Evolutionary conservation across 108 stramenopile genomes (phyloP).

Genomic region (Skeletonema menzelii): DNA sequence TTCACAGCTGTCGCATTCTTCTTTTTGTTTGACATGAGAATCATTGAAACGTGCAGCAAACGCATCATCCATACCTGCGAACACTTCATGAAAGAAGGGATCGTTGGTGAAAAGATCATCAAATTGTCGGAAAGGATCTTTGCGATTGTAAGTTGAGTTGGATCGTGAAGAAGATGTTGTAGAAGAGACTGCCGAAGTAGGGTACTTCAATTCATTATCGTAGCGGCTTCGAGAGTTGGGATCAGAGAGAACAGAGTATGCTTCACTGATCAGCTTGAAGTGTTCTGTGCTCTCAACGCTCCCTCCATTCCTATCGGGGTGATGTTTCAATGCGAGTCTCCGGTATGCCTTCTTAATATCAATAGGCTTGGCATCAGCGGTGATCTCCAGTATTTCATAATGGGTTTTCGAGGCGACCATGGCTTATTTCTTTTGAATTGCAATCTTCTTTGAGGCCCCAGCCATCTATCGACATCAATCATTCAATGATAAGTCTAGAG

Average conservation of each 20-base stretch:
- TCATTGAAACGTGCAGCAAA: slow-evolving; percentile 55
- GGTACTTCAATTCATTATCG: slow-evolving; percentile 41
- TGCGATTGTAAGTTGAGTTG: background rate
- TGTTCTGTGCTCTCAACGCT: slow-evolving; percentile 38
- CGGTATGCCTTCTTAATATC: slow-evolving; percentile 90
- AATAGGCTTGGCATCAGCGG: slow-evolving; percentile 61
- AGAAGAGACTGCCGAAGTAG: slow-evolving; percentile 24
- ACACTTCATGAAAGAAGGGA: slow-evolving; percentile 73
- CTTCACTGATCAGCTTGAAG: slow-evolving; percentile 58
- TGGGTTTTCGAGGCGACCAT: slow-evolving; percentile 25
- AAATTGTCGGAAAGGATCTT: slow-evolving; percentile 67
- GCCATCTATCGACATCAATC: no score
- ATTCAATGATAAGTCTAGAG: no score
- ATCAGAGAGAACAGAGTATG: slow-evolving; percentile 59
- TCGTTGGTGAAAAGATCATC: slow-evolving; percentile 72
- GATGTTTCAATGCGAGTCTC: slow-evolving; percentile 52
- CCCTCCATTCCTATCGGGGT: slow-evolving; percentile 53
- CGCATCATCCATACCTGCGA: slow-evolving; percentile 65
- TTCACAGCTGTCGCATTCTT: slow-evolving; percentile 3
- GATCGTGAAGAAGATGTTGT: background rate
- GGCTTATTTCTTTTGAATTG: background rate
- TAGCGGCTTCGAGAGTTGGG: slow-evolving; percentile 46
- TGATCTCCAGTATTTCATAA: slow-evolving; percentile 81
- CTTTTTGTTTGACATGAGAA: slow-evolving; percentile 1
- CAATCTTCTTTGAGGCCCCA: no score